A percentile compares a stretch with the other conserved stretches of the same genome.
These are phyloP conservation scores for Suillus subalutaceus DNA, from an alignment of 768 basidiomycete species.

Conservation along the genomic window DNA sequence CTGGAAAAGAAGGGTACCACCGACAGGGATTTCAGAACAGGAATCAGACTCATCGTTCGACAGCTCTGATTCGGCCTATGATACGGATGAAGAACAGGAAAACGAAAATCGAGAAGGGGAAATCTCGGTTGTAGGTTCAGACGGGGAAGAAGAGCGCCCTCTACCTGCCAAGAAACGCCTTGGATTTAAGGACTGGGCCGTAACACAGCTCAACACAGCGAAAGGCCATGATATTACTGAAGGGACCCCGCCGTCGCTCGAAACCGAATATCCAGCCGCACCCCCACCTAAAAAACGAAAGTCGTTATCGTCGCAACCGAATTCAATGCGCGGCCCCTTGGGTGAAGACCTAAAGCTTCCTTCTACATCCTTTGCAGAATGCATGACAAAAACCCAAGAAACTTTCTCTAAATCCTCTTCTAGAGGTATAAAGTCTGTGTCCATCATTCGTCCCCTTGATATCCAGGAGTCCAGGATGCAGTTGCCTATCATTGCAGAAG, in stretches of 20 bases:
- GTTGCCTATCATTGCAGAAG: conserved; percentile 90
- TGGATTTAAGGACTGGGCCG: conserved; percentile 90
- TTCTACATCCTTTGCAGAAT: conserved; percentile 61
- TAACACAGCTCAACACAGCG: conserved; percentile 65
- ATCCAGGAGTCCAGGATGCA: conserved; percentile 77
- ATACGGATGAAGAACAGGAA: conserved; percentile 38
- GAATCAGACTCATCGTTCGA: conserved; percentile 69
- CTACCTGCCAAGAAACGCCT: conserved; percentile 41
- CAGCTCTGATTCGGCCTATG: conserved; percentile 78
- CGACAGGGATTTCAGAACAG: conserved; percentile 29
- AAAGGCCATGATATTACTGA: conserved; percentile 43
- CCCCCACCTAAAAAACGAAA: conserved; percentile 51
- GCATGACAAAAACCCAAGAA: conserved; percentile 24
- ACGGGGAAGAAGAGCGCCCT: conserved; percentile 22
- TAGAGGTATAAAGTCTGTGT: conserved; percentile 45
- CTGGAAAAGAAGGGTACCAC: conserved; percentile 48
- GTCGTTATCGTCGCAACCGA: conserved; percentile 23
- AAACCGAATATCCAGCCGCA: conserved; percentile 12
- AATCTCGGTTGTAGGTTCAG: conserved; percentile 18
- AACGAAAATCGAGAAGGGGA: conserved; percentile 21
- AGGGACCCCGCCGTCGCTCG: conserved; percentile 16
- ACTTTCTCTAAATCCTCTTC: conserved; percentile 14
- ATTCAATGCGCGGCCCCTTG: conserved; percentile 72
- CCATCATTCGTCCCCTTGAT: conserved; percentile 65
- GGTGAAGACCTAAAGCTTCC: conserved; percentile 75